Conservation (phyloP, 1,284 basidiomycete genomes). For the Leccinum pachyderme region DNA sequence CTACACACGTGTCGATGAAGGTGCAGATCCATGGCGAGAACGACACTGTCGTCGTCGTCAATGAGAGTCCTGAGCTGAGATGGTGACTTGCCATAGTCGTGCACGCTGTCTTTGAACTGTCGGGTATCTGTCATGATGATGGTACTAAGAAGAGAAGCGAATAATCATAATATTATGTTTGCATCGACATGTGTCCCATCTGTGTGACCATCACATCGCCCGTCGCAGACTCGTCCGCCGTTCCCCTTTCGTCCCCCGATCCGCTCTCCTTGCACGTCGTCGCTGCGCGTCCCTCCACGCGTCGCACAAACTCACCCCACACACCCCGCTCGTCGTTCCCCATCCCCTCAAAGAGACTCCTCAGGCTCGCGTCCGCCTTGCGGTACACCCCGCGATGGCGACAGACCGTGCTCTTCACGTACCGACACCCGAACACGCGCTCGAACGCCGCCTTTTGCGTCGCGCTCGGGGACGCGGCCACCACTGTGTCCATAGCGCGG, state of each 20-base stretch:
- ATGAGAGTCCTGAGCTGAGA: background rate
- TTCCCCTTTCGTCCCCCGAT: conserved; percentile 22
- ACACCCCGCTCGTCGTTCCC: conserved; percentile 55
- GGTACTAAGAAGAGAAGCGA: background rate
- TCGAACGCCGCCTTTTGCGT: conserved; percentile 64
- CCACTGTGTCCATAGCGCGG: conserved; percentile 51
- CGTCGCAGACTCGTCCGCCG: conserved; percentile 16
- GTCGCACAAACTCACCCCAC: conserved; percentile 51
- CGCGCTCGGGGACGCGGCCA: conserved; percentile 38
- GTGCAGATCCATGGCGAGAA: conserved; percentile 39
- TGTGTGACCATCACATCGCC: conserved; percentile 14
- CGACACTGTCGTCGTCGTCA: conserved; percentile 26
- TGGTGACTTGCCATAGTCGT: conserved; percentile 31
- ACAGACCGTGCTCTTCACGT: conserved; percentile 70
- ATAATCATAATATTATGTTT: conserved; percentile 3
- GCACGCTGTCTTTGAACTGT: conserved; percentile 34
- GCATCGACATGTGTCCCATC: conserved; percentile 25
- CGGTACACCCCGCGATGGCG: conserved; percentile 63
- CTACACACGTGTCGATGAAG: conserved; percentile 43
- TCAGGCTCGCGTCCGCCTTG: conserved; percentile 46
- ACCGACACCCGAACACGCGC: conserved; percentile 61
- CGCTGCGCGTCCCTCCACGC: conserved; percentile 19
- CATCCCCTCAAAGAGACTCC: conserved; percentile 51
- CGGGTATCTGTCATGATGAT: conserved; percentile 19
- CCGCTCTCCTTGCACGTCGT: conserved; percentile 14